A percentile compares a stretch with the other conserved stretches of the same genome.
Conservation (phyloP, 148 eudicot species). For the Euryodendron excelsum region DNA sequence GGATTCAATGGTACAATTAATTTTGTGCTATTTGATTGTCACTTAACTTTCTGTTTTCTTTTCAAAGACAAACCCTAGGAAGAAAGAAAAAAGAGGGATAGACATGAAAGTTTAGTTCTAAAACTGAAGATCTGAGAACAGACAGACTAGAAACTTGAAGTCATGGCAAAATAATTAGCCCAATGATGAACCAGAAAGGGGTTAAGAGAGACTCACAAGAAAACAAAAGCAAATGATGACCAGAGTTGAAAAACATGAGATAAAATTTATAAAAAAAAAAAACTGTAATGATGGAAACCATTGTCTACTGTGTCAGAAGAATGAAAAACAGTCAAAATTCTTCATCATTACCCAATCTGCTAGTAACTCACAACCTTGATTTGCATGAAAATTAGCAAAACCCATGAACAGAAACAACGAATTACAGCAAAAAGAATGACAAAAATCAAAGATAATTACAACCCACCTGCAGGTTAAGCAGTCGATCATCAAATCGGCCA, state of each 20-base stretch:
- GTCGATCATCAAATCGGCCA: not conserved
- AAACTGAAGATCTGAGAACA: not conserved
- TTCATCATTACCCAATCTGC: slow-evolving; percentile 14
- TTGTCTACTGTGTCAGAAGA: not conserved
- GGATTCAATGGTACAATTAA: not conserved
- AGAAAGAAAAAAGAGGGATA: not conserved
- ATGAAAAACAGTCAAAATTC: slow-evolving; percentile 1
- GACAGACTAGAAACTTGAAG: not conserved
- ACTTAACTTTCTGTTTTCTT: not conserved
- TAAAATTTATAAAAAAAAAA: no score
- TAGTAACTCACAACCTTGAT: slow-evolving; percentile 7
- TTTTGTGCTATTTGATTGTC: not conserved
- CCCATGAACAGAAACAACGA: not conserved
- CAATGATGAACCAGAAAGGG: slow-evolving; percentile 6
- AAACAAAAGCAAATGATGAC: not conserved
- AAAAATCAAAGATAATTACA: not conserved
- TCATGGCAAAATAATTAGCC: not conserved
- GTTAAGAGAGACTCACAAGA: not conserved
- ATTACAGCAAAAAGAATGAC: not conserved
- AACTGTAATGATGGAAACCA: not conserved
- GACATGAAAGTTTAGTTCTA: not conserved
- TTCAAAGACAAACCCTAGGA: slow-evolving; percentile 7
- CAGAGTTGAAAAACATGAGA: slow-evolving; percentile 4
- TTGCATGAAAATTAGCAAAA: slow-evolving; percentile 7
- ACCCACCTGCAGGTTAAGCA: not conserved